A percentile compares a stretch with the other conserved stretches of the same genome.
These are phyloP conservation scores for Aspergillus sp. DNA, from an alignment of 2,329 filamentous ascomycete species.

Conservation along the genomic window DNA sequence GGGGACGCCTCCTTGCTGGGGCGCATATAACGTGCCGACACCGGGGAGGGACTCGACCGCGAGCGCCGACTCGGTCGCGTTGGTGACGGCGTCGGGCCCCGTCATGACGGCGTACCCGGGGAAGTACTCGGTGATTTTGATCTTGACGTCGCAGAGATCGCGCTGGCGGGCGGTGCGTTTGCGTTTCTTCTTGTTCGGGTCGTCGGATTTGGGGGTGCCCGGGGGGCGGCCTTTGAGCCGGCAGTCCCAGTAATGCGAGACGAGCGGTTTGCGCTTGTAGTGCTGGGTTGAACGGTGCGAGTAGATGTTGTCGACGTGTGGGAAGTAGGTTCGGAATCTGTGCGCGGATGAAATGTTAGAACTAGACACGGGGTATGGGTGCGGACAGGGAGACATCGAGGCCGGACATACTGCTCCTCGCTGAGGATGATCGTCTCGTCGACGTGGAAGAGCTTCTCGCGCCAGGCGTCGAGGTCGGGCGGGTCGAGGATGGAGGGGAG, in stretches of 20 bases:
- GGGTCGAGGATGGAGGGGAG: conserved; percentile 63
- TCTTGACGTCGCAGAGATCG: conserved; percentile 82
- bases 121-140: conserved; percentile 80
- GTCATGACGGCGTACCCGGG: conserved; percentile 45
- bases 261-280: conserved; percentile 79
- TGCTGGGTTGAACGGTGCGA: conserved; percentile 78
- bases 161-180: conserved; percentile 72
- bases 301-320: conserved; percentile 81
- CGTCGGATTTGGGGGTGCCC: conserved; percentile 75
- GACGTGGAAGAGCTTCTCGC: conserved; percentile 72
- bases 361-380: not conserved
- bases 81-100: conserved; percentile 19
- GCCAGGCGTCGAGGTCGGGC: conserved; percentile 67
- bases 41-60: conserved; percentile 22
- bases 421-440: conserved; percentile 70
- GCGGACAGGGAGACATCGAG: not conserved
- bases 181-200: conserved; percentile 78
- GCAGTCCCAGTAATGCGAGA: conserved; percentile 84
- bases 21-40: conserved; percentile 23
- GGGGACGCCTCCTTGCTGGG: conserved; percentile 5
- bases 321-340: conserved; percentile 78
- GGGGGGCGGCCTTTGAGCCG: conserved; percentile 76
- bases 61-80: conserved; percentile 17
- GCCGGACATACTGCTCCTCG: conserved; percentile 64
- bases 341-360: not conserved